Base-by-base conservation (phyloP, 1,284 basidiomycete genomes). In the Wallemia ichthyophaga region DNA sequence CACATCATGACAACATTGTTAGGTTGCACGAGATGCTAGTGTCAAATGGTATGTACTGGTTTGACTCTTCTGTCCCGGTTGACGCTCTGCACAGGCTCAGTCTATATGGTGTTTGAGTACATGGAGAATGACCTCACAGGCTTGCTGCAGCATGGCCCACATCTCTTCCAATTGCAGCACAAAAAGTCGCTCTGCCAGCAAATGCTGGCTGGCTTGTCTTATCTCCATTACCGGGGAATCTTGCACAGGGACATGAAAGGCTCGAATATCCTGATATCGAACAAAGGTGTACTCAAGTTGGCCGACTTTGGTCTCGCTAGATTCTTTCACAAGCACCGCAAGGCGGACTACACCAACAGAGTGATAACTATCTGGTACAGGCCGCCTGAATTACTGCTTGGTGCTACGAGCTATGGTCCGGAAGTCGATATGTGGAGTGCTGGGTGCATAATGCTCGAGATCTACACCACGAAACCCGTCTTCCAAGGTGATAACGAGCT, bases 361-460 rank as follows among this genome's bases (percentile, higher is more conserved):
- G 94, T 99, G 54, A 96, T 99, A 64, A 99, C 94, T 15, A 77
- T 96, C 56, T 99, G 95, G 95, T 99, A 99, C 71, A 80, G 94
- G 56, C 86, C 88, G 2, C 94, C 92, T 1, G 95, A 99, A 69
- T 74, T 99, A 57, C 72, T 99, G 37, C 81, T 98, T 64, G 95
- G 94, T 19, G 88, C 89, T 57, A 98, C 94, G 1, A 80, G 88
- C 23, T 99, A 99, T 70, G 92, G 91, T 1, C 82, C 87, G 1
- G 94, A 95, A 66, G 92, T 99, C n/a, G 94, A 99, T 67, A 94
- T 94, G 81, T 99, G 94, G 94, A 94, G 89, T 67, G 94, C 92
- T 13, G 94, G 94, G 86, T 98, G 92, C 69, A 98, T 99, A 66
- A 96, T 98, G 81, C 77, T 98, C 32, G 95, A 99, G 70, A 75